Percentiles rank a stretch among this genome's conserved stretches.
These are phyloP conservation scores for Fraxinus ornus DNA, from an alignment of 305 asterid genomes.

Conservation along the genomic window DNA sequence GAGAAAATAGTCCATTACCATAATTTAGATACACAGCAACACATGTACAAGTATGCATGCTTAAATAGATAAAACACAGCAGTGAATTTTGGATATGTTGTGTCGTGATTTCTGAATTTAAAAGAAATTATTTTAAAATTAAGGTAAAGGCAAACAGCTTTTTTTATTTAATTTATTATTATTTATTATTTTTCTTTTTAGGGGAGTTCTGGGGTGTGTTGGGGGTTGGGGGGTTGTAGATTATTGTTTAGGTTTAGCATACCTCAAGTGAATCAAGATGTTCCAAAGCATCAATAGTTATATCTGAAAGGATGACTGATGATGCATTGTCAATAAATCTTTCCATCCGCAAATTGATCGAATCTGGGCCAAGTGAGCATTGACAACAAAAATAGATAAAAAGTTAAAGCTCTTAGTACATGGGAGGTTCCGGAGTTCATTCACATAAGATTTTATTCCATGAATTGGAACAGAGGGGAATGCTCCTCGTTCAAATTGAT, in stretches of 20 bases:
- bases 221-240: neutral
- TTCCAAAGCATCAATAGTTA: too few species aligned
- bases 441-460: neutral
- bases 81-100: neutral
- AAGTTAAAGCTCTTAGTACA: neutral
- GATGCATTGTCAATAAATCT: conserved; percentile 58
- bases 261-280: conserved; percentile 47
- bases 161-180: neutral
- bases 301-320: conserved; percentile 28
- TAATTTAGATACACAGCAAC: neutral
- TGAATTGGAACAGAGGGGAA: neutral
- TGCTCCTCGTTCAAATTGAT: neutral
- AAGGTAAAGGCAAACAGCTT: neutral
- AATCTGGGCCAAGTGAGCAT: conserved; percentile 46
- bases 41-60: neutral
- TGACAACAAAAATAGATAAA: conserved; percentile 3
- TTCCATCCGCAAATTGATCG: conserved; percentile 55
- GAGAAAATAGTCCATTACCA: neutral
- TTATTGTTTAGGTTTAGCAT: conserved; percentile 19
- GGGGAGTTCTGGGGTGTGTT: neutral
- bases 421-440: neutral
- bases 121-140: neutral
- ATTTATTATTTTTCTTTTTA: neutral
- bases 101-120: neutral
- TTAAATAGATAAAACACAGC: neutral